Evolutionary conservation across 495 filamentous ascomycete genomes (phyloP), one percentile per base, ranked within the genome.

Genomic region (Evernia prunastri): DNA sequence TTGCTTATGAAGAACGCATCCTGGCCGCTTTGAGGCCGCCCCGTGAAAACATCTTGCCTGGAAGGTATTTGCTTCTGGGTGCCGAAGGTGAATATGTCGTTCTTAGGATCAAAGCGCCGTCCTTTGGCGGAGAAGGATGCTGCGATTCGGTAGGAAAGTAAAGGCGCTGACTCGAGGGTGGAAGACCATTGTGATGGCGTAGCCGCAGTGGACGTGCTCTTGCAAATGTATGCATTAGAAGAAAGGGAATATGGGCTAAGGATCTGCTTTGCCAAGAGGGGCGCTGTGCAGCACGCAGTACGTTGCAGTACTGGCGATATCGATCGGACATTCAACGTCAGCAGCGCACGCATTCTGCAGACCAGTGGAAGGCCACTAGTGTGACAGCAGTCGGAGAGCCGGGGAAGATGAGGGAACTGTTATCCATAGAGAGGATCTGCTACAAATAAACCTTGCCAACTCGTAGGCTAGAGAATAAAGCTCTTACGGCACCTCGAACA

Each of bases 1-100:
- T 82, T 84, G 68, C 87, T 89, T 43, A 94, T 86, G 76, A 99
- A 97, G 74, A 97, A 97, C 39, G 95, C 89, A 83, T 99, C 94
- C 72, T 97, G 91, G 15, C 94, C 94, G 58, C 88, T 91, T 56
- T 87, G 86, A 15, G 87, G 86, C 27, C 75, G 73, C 17, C 74
- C 73, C 17, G 67, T 64, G 25, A 56, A 72, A 13, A 57, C 25
- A 7, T 33, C 51, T 31, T 58, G 68, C 42, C 73, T 73, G 31
- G 43, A 51, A 25, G 78, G 35, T 13, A 68, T 81, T n/a, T 74
- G 69, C 8, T 66, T 78, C 63, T 82, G 81, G 37, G 87, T 86
- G 69, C 89, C 85, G 79, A 92, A 92, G 71, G 87, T 85, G 75
- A 90, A 92, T 53, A 85, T 74, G 74, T 94, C 86, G 37, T 80